Evolutionary conservation across 1,284 basidiomycete species (phyloP).

Genomic region (Leccinum huronense): DNA sequence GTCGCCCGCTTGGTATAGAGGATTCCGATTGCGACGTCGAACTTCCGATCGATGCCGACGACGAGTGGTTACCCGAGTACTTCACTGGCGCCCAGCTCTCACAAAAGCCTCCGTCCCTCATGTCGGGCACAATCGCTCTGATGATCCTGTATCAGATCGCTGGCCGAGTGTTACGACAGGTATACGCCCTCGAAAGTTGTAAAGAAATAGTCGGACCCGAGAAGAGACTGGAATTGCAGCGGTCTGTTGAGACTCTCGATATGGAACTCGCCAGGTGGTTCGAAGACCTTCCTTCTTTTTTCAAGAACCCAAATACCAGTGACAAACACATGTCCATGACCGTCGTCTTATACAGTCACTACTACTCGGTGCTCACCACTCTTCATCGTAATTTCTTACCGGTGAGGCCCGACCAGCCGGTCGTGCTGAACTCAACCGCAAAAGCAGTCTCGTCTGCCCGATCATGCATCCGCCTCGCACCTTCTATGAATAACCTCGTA

Average conservation of each 20-base stretch:
- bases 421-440: constrained; percentile 64
- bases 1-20: constrained; percentile 76
- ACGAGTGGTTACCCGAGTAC: constrained; percentile 70
- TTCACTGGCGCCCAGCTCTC: constrained; percentile 60
- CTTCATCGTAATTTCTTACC: constrained; percentile 87
- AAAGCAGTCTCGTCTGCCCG: constrained; percentile 79
- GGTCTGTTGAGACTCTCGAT: constrained; percentile 74
- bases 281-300: constrained; percentile 67
- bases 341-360: constrained; percentile 85
- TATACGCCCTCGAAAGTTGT: constrained; percentile 75
- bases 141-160: constrained; percentile 79
- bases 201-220: constrained; percentile 72
- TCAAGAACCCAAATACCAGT: constrained; percentile 70
- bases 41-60: constrained; percentile 77
- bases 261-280: constrained; percentile 77
- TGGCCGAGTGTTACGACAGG: constrained; percentile 77
- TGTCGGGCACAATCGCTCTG: constrained; percentile 78
- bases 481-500: constrained; percentile 81
- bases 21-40: constrained; percentile 82
- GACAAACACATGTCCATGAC: constrained; percentile 82
- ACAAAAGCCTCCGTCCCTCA: constrained; percentile 60
- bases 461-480: constrained; percentile 79
- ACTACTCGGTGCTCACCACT: constrained; percentile 85
- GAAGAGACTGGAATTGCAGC: constrained; percentile 69
- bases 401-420: constrained; percentile 64